phyloP scores from a whole-genome alignment of 2,329 filamentous ascomycete species.

The Bipolaris oryzae region DNA sequence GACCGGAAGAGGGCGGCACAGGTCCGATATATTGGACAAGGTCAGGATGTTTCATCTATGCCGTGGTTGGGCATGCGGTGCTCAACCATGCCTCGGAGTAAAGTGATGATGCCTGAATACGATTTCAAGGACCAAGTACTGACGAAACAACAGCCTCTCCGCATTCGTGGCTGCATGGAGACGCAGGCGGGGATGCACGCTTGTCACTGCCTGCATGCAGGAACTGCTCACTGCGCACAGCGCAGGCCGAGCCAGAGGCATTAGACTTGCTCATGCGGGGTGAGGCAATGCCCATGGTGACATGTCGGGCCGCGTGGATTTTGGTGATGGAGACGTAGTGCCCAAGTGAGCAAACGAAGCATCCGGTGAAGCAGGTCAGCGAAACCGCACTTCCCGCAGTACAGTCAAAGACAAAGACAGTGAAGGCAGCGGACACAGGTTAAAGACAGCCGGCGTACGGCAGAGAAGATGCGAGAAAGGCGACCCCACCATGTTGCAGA shows the following conservation, averaged over 20 bases:
- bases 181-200: conserved; percentile 7
- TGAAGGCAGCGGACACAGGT: background rate
- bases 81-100: background rate
- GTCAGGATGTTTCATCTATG: background rate
- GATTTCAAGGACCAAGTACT: background rate
- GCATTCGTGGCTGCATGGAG: conserved; percentile 6
- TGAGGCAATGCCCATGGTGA: conserved; percentile 15
- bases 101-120: background rate
- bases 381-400: conserved; percentile 3
- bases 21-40: background rate
- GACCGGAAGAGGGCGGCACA: background rate
- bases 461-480: background rate
- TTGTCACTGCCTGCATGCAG: conserved; percentile 28
- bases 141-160: background rate
- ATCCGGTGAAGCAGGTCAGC: background rate
- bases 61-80: background rate
- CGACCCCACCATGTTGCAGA: conserved; percentile 1
- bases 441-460: background rate
- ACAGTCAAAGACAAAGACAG: background rate
- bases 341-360: background rate
- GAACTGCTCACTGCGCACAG: conserved; percentile 16
- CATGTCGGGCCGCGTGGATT: conserved; percentile 13
- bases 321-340: conserved; percentile 7
- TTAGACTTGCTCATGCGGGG: conserved; percentile 12
- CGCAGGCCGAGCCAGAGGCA: conserved; percentile 22